Evolutionary conservation across 768 basidiomycete genomes (phyloP), one percentile per base, ranked within the genome.

Genomic region (Boletus eberwhitei): DNA sequence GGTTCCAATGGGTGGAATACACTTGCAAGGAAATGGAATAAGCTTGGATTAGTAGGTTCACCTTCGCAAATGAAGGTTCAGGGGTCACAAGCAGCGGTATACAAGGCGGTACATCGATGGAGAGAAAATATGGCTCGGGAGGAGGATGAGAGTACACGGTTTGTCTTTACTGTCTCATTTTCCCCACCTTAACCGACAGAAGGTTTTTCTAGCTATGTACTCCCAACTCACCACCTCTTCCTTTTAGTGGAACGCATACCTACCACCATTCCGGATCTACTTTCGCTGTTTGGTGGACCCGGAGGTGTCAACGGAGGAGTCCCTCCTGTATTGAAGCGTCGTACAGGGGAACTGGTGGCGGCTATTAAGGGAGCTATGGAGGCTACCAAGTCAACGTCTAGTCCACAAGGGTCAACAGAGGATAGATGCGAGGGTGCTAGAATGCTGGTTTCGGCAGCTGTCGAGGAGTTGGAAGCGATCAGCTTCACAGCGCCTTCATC

Each of bases 121-220:
- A 77, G 95, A 54, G 94, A 98, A 68, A 64, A 68, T 12, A 73
- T 85, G 2, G 90, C 91, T 2, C 77, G 91, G 47, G 83, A 86
- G 52, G 89, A 93, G 62, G 95, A 98, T 66, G 94, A 97, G 71
- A 90, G 90, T 64, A 80, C 81, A 9, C 75, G 87, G 86, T 93
- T 66, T 42, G 82, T 72, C 4, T 34, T 50, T 34, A n/a, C 36
- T 39, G 8, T 17, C 31, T 41, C 24, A 19, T 51, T 42, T 46
- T 13, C 13, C 21, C 21, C 21, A 14, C 29, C 16, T 48, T 45
- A 13, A 37, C 43, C 16, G 13, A 50, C 12, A 14, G 8, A 16
- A 21, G 17, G 8, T 34, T 43, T 7, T 45, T 55, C 21, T 47
- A 88, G 88, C 72, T 91, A 86, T 66, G 81, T 93, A 17, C 73